Base-by-base conservation (phyloP, 169 alveolate genomes). In the Cryptosporidium ubiquitum region DNA sequence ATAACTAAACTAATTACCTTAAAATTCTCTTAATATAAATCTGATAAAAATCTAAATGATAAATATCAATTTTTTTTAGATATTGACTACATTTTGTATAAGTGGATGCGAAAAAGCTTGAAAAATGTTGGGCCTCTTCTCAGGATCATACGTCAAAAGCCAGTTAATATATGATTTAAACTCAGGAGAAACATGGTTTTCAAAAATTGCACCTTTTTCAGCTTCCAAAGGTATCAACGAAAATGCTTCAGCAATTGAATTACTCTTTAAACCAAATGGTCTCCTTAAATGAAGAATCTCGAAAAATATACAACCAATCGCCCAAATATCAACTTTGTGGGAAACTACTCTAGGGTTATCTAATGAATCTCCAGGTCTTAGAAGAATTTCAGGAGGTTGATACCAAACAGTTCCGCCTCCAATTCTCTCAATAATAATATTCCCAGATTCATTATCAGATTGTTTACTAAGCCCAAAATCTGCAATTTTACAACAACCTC, bases 361-460 rank as follows among this genome's bases (percentile, higher is more conserved):
- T 71, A 93, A 35, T 85, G 94, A 70, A 79, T 92, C 92, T 74
- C 92, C 84, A 69, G 91, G 93, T 69, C 89, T 61, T 91, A 93
- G 1, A 64, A 95, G 93, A 64, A 97, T 95, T 84, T 95, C 98
- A 14, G 98, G 98, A 9, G 98, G 97, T 92, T 95, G 98, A 91
- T 95, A 95, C 94, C 95, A 95, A 40, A 95, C 92, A 12, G 98
- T 95, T 44, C 98, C 98, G n/a, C 98, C 98, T 7, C 98, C 98
- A 18, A 93, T 94, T 94, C 96, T 85, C 51, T 52, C 95, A 84
- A 79, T 95, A 94, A 68, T 75, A 70, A 40, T 85, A 33, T 23
- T 42, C 35, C 68, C 85, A 31, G 69, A 51, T 39, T 16, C 66
- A 5, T 35, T 61, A 68, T 68, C 85, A 68, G 84, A 60, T 42